Conservation (phyloP, 2,329 filamentous ascomycete species). For the Phyllosticta paracitricarpa region DNA sequence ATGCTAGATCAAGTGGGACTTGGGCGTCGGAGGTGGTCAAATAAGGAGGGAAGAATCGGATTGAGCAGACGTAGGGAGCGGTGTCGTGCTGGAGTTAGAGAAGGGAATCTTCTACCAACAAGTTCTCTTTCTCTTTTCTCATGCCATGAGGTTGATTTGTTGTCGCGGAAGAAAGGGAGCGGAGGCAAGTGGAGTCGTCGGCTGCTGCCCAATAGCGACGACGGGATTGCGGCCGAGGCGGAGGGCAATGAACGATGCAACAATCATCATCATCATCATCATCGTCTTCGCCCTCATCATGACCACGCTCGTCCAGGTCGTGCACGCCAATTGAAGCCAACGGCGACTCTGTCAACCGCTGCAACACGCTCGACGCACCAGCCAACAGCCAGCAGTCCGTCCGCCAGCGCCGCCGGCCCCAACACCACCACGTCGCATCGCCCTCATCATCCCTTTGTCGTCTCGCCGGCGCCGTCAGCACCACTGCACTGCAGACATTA, state of each 20-base stretch:
- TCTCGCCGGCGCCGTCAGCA: neutral
- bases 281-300: neutral
- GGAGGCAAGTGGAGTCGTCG: neutral
- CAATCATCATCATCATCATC: neutral
- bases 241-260: neutral
- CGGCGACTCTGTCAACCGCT: neutral
- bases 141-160: too few relatives aligned
- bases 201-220: neutral
- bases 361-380: neutral
- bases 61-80: too few relatives aligned
- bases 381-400: neutral
- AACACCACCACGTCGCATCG: neutral
- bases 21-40: too few relatives aligned
- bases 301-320: neutral
- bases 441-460: neutral
- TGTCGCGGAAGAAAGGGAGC: too few relatives aligned
- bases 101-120: too few relatives aligned
- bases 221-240: neutral
- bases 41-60: too few relatives aligned
- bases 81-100: too few relatives aligned
- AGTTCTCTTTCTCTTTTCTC: too few relatives aligned
- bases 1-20: too few relatives aligned
- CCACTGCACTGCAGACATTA: conserved; percentile 7
- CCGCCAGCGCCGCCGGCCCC: too few relatives aligned
- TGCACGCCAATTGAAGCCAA: neutral